phyloP scores from a whole-genome alignment of 352 stramenopile genomes.

The Achlya hypogyna region DNA sequence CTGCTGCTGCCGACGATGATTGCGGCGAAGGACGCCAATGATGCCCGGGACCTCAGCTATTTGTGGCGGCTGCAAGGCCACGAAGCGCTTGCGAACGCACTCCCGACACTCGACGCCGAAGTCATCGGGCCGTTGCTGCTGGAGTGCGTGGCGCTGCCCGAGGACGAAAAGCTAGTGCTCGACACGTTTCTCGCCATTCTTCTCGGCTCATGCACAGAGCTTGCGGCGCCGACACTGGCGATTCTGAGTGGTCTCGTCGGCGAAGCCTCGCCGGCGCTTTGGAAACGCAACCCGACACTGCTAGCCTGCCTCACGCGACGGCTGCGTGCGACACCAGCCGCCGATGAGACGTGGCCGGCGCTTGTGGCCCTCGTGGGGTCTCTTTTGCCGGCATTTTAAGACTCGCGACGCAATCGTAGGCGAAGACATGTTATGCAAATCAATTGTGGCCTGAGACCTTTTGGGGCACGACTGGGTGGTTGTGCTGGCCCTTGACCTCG shows the following conservation, averaged over 20 bases:
- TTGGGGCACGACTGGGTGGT: conserved; percentile 6
- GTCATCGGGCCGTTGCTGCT: background rate
- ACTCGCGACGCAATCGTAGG: background rate
- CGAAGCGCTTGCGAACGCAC: background rate
- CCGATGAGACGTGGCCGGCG: background rate
- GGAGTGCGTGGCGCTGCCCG: background rate
- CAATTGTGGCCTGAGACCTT: conserved; percentile 7
- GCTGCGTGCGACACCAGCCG: background rate
- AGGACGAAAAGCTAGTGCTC: conserved; percentile 11
- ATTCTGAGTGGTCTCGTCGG: background rate
- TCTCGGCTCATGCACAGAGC: background rate
- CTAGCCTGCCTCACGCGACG: conserved; percentile 4
- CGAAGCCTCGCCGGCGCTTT: background rate
- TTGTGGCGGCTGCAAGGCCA: conserved; percentile 10
- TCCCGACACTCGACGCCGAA: background rate
- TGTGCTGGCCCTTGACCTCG: conserved; percentile 18
- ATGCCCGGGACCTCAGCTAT: conserved; percentile 5
- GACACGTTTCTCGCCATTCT: conserved; percentile 1
- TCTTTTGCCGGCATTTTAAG: background rate
- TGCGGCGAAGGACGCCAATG: background rate
- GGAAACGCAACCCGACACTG: conserved; percentile 11
- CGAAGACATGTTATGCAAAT: no score
- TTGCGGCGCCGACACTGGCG: background rate
- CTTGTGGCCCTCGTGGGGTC: conserved; percentile 10
- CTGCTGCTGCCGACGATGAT: background rate